Evolutionary conservation across 139 green algal species (phyloP), one percentile per base, ranked within the genome.

Genomic region (Pycnococcus provasolii): DNA sequence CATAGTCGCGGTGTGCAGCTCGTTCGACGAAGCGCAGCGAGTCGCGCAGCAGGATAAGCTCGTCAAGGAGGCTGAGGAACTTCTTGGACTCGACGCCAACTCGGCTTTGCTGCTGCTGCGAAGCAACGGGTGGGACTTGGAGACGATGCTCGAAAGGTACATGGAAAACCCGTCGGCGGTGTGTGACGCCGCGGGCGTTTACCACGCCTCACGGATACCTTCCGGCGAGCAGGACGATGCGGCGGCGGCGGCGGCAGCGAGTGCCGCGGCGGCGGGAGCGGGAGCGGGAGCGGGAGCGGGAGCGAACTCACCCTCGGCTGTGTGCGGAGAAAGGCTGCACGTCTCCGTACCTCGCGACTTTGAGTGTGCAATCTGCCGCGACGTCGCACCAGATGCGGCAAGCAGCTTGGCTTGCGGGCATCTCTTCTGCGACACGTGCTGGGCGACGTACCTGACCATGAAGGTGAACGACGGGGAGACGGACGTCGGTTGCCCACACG

Each of bases 341-440:
- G 40, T 67, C 9, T 57, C 60, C 40, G 9, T 67, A 9, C 41
- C 40, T 60, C 40, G 6, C 8, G 42, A 41, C 42, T 72, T 72
- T 69, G 44, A 67, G 11, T 72, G 66, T 44, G 13, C 39, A 5
- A 72, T 72, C 37, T 72, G 66, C 66, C 7, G 58, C 8, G n/a
- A 71, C 66, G 39, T 11, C 7, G 66, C 57, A n/a, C 6, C 7
- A 6, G 6, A 72, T 60, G 42, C 15, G 8, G n/a, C 26, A 57
- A 71, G 9, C 59, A 8, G 7, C 11, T 8, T 72, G 44, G 5
- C 66, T 5, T 72, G 66, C n/a, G 58, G 59, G 8, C 66, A 72
- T 59, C 8, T 6, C 4, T 72, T 72, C n/a, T 72, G 66, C n/a
- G 44, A 72, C 60, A 26, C 11, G n/a, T 72, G 66, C 59, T 72